Percentiles rank a stretch among this genome's conserved stretches.
Conservation (phyloP, 2,329 filamentous ascomycete genomes). For the Albifimbria verrucaria region DNA sequence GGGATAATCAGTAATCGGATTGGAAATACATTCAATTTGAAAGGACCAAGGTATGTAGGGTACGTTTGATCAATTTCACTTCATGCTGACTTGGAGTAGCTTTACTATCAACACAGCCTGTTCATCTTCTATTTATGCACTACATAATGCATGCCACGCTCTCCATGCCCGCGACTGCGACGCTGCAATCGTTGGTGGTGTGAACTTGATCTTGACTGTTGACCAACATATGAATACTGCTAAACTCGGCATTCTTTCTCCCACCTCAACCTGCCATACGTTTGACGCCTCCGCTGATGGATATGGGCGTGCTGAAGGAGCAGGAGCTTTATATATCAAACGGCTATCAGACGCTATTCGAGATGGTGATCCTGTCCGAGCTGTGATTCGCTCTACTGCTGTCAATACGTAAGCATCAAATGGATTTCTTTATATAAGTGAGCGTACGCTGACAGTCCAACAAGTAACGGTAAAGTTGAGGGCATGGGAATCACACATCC, state of each 20-base stretch:
- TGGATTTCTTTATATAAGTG: too few species aligned
- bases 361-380: background rate
- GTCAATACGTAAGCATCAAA: background rate
- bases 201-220: background rate
- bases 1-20: background rate
- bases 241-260: background rate
- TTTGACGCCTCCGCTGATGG: background rate
- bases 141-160: background rate
- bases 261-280: background rate
- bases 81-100: background rate
- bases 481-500: background rate
- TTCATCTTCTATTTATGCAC: background rate
- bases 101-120: background rate
- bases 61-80: too few species aligned
- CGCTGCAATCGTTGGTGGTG: background rate
- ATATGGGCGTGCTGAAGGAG: background rate
- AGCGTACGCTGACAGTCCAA: too few species aligned
- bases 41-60: background rate
- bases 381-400: background rate
- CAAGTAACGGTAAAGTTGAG: background rate
- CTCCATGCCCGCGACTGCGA: background rate
- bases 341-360: background rate
- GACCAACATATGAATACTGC: conserved; percentile 1
- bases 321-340: background rate
- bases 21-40: background rate